Conservation (phyloP, 2,329 filamentous ascomycete species). For the Fusarium sterilihyphosum region DNA sequence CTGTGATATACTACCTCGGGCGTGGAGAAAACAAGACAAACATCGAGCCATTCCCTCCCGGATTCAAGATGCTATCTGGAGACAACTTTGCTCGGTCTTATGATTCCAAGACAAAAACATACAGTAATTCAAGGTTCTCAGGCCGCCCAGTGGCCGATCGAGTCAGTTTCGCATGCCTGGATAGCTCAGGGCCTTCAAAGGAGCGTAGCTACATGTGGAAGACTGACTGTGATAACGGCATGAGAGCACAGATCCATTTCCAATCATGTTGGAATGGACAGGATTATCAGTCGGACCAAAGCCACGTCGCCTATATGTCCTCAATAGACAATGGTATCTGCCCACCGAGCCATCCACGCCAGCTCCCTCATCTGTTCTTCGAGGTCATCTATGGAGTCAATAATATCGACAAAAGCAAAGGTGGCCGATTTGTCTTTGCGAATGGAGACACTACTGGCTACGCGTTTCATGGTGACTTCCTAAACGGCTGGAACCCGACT, state of each 20-base stretch:
- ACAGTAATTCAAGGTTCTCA: constrained; percentile 7
- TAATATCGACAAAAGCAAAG: constrained; percentile 36
- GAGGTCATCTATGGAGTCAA: constrained; percentile 40
- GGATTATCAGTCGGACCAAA: constrained; percentile 35
- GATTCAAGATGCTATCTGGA: constrained; percentile 37
- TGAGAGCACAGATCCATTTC: constrained; percentile 40
- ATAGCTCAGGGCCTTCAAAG: constrained; percentile 32
- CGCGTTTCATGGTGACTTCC: constrained; percentile 37
- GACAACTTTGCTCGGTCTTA: constrained; percentile 26
- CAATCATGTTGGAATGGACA: constrained; percentile 39
- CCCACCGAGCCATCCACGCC: constrained; percentile 34
- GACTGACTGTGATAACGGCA: constrained; percentile 36
- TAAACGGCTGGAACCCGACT: constrained; percentile 32
- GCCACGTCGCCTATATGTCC: constrained; percentile 39
- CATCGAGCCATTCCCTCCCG: constrained; percentile 37
- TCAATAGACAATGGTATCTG: constrained; percentile 39
- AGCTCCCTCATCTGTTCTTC: constrained; percentile 37
- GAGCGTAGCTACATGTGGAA: constrained; percentile 38
- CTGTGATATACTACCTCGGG: constrained; percentile 38
- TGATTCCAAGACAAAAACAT: constrained; percentile 34
- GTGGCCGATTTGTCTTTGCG: constrained; percentile 37
- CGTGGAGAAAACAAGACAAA: constrained; percentile 38
- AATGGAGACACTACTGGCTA: constrained; percentile 40
- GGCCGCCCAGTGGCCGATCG: constrained; percentile 33
- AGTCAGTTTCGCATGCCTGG: constrained; percentile 38